Base-by-base conservation (phyloP, 2,329 filamentous ascomycete species). In the Aspergillus brasiliensis region DNA sequence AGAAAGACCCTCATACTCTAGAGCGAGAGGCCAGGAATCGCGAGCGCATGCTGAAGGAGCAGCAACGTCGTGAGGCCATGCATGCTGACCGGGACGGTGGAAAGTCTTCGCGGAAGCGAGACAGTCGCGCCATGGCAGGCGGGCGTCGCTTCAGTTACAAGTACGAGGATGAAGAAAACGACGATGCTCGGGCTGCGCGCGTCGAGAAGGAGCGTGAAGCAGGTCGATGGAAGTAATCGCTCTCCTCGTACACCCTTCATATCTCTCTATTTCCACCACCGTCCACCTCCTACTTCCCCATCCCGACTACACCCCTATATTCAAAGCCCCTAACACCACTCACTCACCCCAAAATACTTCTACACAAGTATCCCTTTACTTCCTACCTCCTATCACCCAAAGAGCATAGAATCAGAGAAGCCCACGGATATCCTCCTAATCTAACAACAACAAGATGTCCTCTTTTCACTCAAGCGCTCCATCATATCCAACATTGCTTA, bases 1-100 rank as follows among this genome's bases (percentile, higher is more conserved):
- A 78, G 34, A 79, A 92, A 87, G 86, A 93, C 84, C 67, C 86
- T 81, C 70, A 91, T 71, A 91, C 90, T 42, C 83, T 89, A 55
- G 91, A 94, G 73, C 92, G 91, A 66, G 88, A 89, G 61, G 82
- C 85, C 56, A 80, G 92, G 65, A 80, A 81, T 48, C 74, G 77
- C 13, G 90, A 94, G 74, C 80, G 84, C 7, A 78, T 85, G 57
- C 72, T 91, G 44, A 86, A 85, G 63, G 88, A 90, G 69, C 82
- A 83, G 65, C 91, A 95, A 57, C 83, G 82, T 10, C 80, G 79
- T 4, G 89, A 92, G 5, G 81, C 81, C 7, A 70, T 75, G 63
- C 70, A 72, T 52, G 66, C 68, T 17, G 71, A 75, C 37, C 53
- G 61, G 4, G 58, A 62, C 23, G 38, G 52, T n/a, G 67, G 70